Evolutionary conservation across 164 flowering plant species (phyloP).

Genomic region (Stephania cephalantha): DNA sequence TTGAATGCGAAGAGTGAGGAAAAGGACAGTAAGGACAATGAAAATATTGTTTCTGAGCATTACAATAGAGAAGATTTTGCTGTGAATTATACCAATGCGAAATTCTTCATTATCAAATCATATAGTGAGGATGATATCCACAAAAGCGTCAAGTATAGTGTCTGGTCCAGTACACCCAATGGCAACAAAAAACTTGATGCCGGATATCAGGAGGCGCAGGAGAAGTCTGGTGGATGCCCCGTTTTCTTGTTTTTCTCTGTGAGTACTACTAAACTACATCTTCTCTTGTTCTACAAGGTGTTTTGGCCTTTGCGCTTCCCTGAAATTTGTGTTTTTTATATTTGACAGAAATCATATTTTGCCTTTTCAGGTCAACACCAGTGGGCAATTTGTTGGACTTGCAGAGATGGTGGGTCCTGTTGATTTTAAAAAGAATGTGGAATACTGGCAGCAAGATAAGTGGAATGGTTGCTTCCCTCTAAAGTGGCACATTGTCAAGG

Average conservation of each 20-base stretch:
- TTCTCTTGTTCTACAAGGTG: neutral
- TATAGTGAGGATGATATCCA: conserved; percentile 96
- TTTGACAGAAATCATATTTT: neutral
- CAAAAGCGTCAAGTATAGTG: conserved; percentile 78
- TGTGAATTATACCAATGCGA: conserved; percentile 60
- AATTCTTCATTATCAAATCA: conserved; percentile 77
- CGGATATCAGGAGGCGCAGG: conserved; percentile 64
- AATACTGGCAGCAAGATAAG: conserved; percentile 91
- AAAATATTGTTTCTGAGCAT: conserved; percentile 32
- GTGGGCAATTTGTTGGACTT: conserved; percentile 87
- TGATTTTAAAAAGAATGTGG: conserved; percentile 69
- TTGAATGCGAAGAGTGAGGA: conserved; percentile 29
- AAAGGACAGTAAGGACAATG: conserved; percentile 30
- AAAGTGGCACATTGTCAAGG: conserved; percentile 89
- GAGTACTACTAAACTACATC: conserved; percentile 14
- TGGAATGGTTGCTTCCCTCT: conserved; percentile 85
- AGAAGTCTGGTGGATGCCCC: conserved; percentile 58
- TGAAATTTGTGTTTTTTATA: neutral
- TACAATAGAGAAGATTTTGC: conserved; percentile 66
- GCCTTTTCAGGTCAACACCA: conserved; percentile 64
- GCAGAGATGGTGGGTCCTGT: conserved; percentile 86
- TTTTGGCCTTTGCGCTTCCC: too few species aligned
- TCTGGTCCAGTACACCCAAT: conserved; percentile 87
- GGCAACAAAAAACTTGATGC: conserved; percentile 88
- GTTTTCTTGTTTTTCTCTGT: conserved; percentile 83